These are phyloP conservation scores for Alternaria novae-zelandiae DNA, from an alignment of 2,329 filamentous ascomycete genomes.

Conservation along the genomic window DNA sequence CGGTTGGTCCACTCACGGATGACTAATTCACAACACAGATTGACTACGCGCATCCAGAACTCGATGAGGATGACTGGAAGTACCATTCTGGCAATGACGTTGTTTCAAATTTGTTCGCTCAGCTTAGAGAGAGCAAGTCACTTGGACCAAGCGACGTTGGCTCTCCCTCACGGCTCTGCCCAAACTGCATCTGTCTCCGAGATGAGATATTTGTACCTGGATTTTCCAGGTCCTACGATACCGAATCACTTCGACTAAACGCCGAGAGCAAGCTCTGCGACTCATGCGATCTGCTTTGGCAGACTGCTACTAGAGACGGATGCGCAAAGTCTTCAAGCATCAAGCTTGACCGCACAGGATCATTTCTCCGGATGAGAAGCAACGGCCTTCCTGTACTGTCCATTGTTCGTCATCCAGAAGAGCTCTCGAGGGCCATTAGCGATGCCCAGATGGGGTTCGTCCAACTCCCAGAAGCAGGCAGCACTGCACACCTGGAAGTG, in stretches of 20 bases:
- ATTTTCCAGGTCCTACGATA: background rate
- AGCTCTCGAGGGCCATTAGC: background rate
- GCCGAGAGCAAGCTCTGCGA: background rate
- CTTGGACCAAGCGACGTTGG: too few relatives aligned
- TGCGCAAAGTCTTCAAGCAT: background rate
- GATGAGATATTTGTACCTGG: background rate
- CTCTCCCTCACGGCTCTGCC: background rate
- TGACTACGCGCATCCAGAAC: conserved; percentile 1
- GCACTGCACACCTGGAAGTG: conserved; percentile 5
- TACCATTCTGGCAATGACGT: background rate
- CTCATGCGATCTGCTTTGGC: background rate
- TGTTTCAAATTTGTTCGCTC: background rate
- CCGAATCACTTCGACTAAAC: too few relatives aligned
- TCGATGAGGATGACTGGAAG: conserved; percentile 7
- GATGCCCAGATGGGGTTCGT: conserved; percentile 14
- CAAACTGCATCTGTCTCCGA: background rate
- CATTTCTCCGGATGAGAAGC: background rate
- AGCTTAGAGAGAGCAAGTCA: too few relatives aligned
- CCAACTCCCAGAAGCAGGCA: conserved; percentile 11
- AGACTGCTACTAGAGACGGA: background rate
- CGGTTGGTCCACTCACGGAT: too few relatives aligned
- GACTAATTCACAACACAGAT: too few relatives aligned
- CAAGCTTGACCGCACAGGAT: background rate
- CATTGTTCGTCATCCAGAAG: background rate
- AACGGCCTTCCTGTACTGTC: background rate